These are phyloP conservation scores for Eimeria necatrix DNA, from an alignment of 169 alveolate species.

Conservation along the genomic window DNA sequence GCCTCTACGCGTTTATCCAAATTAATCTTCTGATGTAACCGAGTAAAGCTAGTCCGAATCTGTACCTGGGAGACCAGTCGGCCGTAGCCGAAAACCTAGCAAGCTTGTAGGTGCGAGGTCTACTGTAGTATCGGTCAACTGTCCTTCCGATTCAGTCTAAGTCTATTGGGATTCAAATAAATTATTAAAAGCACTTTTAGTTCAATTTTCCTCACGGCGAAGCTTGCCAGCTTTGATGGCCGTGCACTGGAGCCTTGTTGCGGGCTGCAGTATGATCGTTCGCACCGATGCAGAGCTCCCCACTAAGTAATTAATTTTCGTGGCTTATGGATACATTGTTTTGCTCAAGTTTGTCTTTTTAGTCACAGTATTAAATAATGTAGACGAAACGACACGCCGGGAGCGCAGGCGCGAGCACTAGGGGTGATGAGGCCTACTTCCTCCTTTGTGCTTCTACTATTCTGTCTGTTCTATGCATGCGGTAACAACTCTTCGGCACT, in stretches of 20 bases:
- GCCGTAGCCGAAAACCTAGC: too few relatives aligned
- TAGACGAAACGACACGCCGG: neutral
- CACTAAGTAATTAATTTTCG: neutral
- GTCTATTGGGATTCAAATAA: too few relatives aligned
- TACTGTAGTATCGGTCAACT: too few relatives aligned
- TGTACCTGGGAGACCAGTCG: too few relatives aligned
- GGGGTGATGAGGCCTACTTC: slow-evolving; percentile 34
- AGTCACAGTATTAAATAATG: neutral
- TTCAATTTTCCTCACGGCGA: neutral
- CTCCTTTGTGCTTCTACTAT: neutral
- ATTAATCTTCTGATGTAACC: too few relatives aligned
- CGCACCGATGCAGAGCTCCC: slow-evolving; percentile 34
- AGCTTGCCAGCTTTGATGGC: neutral
- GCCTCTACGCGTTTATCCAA: too few relatives aligned
- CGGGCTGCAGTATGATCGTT: neutral
- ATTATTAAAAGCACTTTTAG: neutral
- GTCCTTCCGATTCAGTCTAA: too few relatives aligned
- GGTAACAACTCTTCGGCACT: neutral
- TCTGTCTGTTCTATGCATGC: slow-evolving; percentile 47
- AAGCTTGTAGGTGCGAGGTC: too few relatives aligned
- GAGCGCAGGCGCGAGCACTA: neutral
- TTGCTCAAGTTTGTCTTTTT: neutral
- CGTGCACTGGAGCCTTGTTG: slow-evolving; percentile 44
- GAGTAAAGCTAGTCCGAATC: too few relatives aligned
- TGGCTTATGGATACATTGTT: neutral